Conservation (phyloP, 1,139 yeast species). For the Suhomyces coccinellae region DNA sequence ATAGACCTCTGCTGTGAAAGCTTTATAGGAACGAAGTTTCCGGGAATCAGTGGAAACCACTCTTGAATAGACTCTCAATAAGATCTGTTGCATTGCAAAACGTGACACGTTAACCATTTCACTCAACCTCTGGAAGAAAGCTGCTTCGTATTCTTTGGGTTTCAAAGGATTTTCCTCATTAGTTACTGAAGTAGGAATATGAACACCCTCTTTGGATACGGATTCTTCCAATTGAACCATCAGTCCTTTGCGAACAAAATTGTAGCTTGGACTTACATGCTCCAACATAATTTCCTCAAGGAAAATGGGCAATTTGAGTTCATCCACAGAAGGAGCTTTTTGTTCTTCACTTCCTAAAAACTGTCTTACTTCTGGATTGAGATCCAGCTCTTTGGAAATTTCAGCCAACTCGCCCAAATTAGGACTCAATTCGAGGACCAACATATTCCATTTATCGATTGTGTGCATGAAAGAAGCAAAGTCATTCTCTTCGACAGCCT, state of each 20-base stretch:
- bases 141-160: conserved; percentile 24
- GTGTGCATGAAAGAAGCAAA: conserved; percentile 36
- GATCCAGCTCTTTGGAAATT: conserved; percentile 20
- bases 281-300: conserved; percentile 26
- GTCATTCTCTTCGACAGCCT: conserved; percentile 35
- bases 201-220: conserved; percentile 3
- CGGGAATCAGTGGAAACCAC: conserved; percentile 74
- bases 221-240: neutral
- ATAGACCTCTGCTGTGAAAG: conserved; percentile 87
- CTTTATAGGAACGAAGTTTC: conserved; percentile 68
- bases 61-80: conserved; percentile 72
- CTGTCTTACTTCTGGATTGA: conserved; percentile 33
- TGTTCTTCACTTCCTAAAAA: conserved; percentile 24
- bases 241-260: conserved; percentile 3
- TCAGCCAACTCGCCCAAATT: conserved; percentile 15
- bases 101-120: conserved; percentile 50
- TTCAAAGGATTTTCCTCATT: conserved; percentile 10
- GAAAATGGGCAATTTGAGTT: conserved; percentile 28
- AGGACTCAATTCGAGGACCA: conserved; percentile 42
- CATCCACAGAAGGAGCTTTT: conserved; percentile 19
- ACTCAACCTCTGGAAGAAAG: conserved; percentile 34
- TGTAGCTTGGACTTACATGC: conserved; percentile 16
- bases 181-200: conserved; percentile 7
- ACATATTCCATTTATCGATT: conserved; percentile 44
- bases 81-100: conserved; percentile 62